Percentiles rank a stretch among this genome's conserved stretches.
phyloP scores from a whole-genome alignment of 2,329 filamentous ascomycete genomes.

The Colletotrichum tropicale region DNA sequence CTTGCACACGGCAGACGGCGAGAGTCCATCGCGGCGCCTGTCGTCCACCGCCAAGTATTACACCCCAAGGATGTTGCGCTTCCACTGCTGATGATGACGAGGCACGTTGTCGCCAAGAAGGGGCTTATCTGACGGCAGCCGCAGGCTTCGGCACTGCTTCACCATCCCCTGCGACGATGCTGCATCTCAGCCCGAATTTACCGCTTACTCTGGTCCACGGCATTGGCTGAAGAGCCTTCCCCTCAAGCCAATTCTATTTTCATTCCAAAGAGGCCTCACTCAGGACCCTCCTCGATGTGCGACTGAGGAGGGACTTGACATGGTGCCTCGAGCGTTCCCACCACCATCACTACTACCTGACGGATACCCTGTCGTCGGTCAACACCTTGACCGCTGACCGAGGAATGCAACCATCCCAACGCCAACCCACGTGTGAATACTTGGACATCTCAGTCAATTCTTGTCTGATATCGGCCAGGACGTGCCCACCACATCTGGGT shows the following conservation, averaged over 20 bases:
- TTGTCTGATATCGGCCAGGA: neutral
- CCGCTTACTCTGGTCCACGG: neutral
- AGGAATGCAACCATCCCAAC: neutral
- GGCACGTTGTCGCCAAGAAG: constrained; percentile 6
- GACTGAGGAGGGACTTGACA: neutral
- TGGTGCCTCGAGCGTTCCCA: neutral
- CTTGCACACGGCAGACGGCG: neutral
- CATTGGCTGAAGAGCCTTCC: neutral
- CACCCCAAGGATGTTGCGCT: neutral
- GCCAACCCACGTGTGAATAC: neutral
- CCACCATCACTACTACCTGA: neutral
- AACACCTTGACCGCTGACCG: neutral
- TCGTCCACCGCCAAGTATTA: neutral
- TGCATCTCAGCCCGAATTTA: constrained; percentile 9
- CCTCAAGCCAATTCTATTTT: neutral
- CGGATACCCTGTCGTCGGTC: neutral
- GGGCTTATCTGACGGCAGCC: constrained; percentile 14
- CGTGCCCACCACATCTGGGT: neutral
- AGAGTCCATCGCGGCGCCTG: neutral
- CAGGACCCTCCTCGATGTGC: neutral
- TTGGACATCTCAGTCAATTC: neutral
- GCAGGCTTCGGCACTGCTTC: constrained; percentile 13
- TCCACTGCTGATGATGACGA: neutral
- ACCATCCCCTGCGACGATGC: neutral
- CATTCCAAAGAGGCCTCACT: neutral